These are phyloP conservation scores for Phialophora verrucosa DNA, from an alignment of 2,329 filamentous ascomycete species.

Conservation along the genomic window DNA sequence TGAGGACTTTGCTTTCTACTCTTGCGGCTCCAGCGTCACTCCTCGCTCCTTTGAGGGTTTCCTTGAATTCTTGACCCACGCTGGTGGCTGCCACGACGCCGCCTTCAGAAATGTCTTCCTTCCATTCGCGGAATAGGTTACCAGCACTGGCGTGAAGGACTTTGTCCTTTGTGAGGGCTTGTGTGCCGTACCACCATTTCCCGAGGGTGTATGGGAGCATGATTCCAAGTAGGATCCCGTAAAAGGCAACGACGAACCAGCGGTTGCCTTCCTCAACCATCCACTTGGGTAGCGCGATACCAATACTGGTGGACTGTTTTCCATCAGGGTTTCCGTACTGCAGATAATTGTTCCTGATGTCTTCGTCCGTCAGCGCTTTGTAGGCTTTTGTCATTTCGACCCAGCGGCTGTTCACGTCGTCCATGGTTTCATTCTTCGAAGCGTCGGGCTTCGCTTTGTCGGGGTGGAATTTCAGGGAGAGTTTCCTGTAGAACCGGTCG, in stretches of 20 bases:
- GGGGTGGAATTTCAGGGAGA: conserved; percentile 86
- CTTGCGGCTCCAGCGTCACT: conserved; percentile 81
- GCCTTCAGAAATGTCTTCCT: conserved; percentile 79
- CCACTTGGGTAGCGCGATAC: conserved; percentile 91
- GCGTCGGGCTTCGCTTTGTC: conserved; percentile 88
- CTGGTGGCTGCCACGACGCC: conserved; percentile 82
- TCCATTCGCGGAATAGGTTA: conserved; percentile 91
- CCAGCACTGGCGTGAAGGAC: conserved; percentile 92
- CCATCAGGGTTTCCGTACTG: conserved; percentile 96
- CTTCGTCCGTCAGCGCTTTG: conserved; percentile 96
- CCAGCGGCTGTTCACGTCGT: conserved; percentile 83
- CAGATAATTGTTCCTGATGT: conserved; percentile 94
- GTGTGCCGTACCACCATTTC: conserved; percentile 98
- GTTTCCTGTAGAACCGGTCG: conserved; percentile 84
- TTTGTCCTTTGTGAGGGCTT: conserved; percentile 89
- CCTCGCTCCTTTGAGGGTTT: conserved; percentile 75
- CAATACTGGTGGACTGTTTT: conserved; percentile 97
- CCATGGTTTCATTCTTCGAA: conserved; percentile 85
- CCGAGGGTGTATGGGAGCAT: conserved; percentile 91
- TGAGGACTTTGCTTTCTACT: conserved; percentile 80
- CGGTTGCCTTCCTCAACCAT: conserved; percentile 92
- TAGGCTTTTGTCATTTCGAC: conserved; percentile 97
- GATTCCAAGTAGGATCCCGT: conserved; percentile 85
- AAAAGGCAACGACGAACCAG: conserved; percentile 91
- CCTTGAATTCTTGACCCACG: conserved; percentile 82